phyloP scores from a whole-genome alignment of 2,329 filamentous ascomycete genomes.

The Geosmithia flava region DNA sequence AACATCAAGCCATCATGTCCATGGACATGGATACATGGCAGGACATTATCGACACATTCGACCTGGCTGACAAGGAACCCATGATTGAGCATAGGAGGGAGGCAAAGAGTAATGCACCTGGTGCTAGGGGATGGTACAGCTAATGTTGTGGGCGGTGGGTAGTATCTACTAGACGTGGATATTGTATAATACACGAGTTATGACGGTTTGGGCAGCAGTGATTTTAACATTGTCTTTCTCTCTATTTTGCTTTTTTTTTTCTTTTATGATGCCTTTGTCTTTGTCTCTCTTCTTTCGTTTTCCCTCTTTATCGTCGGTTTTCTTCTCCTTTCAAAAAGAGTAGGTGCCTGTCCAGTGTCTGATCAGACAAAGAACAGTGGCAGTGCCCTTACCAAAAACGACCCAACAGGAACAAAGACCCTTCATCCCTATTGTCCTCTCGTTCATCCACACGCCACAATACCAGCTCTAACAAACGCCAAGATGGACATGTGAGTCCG shows the following conservation, averaged over 20 bases:
- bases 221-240: background rate
- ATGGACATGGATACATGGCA: conserved; percentile 80
- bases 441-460: background rate
- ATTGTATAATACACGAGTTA: no score
- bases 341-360: no score
- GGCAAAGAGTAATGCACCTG: conserved; percentile 30
- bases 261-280: no score
- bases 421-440: background rate
- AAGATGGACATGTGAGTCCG: background rate
- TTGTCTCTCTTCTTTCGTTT: no score
- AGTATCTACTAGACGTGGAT: no score
- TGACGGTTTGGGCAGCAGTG: no score
- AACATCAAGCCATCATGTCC: conserved; percentile 79
- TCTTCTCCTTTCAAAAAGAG: no score
- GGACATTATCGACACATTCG: conserved; percentile 61
- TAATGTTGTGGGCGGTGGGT: conserved; percentile 14
- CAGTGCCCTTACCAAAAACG: background rate
- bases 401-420: background rate
- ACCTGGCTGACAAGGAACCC: conserved; percentile 50
- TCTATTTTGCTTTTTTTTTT: background rate
- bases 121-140: conserved; percentile 54
- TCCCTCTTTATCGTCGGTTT: no score
- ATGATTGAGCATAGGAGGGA: conserved; percentile 78
- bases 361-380: background rate
- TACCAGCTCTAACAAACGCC: background rate